Evolutionary conservation across 2,329 filamentous ascomycete species (phyloP).

Genomic region (Xylariaceae sp.): DNA sequence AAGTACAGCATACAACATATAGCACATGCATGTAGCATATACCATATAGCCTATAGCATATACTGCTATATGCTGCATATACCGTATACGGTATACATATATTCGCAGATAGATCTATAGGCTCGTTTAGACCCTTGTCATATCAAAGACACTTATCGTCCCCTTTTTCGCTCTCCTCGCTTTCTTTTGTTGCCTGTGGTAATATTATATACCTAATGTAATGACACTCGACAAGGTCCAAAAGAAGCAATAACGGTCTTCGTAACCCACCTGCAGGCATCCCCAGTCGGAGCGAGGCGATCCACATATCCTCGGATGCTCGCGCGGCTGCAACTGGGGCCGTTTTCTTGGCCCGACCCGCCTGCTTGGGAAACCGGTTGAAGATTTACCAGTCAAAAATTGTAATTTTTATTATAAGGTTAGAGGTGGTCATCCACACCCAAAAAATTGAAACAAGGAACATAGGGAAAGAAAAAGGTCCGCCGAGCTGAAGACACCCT

Average conservation of each 20-base stretch:
- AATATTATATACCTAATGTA: too few relatives aligned
- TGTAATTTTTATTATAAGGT: not conserved
- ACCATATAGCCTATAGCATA: too few relatives aligned
- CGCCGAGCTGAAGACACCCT: slow-evolving; percentile 20
- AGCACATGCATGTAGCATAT: not conserved
- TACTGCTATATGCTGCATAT: too few relatives aligned
- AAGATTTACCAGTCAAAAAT: not conserved
- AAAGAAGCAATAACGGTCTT: slow-evolving; percentile 31
- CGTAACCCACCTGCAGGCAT: slow-evolving; percentile 26
- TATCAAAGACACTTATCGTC: too few relatives aligned
- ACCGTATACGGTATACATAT: too few relatives aligned
- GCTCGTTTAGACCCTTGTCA: too few relatives aligned
- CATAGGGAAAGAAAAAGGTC: not conserved
- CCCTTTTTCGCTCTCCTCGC: too few relatives aligned
- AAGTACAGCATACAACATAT: not conserved
- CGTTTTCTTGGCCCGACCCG: slow-evolving; percentile 16
- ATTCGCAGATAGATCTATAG: too few relatives aligned
- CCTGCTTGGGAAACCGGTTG: slow-evolving; percentile 15
- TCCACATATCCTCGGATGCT: slow-evolving; percentile 20
- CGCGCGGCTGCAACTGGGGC: slow-evolving; percentile 24
- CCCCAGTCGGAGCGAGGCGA: slow-evolving; percentile 5
- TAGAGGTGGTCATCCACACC: not conserved
- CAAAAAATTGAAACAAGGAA: not conserved
- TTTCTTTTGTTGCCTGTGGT: too few relatives aligned
- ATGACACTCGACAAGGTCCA: too few relatives aligned